These are phyloP conservation scores for Boletus coccyginus DNA, from an alignment of 768 basidiomycete genomes.

Conservation along the genomic window DNA sequence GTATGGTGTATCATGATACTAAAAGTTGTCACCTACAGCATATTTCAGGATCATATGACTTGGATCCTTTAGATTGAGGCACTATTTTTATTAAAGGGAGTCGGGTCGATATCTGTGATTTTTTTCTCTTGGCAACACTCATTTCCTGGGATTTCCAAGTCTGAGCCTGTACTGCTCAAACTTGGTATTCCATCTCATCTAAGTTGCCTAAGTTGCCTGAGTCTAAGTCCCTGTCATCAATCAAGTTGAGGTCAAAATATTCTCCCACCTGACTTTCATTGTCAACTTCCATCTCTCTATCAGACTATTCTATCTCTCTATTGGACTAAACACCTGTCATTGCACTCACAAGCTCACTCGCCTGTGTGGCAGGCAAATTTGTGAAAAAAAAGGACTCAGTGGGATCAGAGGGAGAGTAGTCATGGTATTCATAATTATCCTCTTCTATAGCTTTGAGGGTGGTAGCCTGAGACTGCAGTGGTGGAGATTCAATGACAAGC, in stretches of 20 bases:
- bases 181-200: background rate
- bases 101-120: background rate
- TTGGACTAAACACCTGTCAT: background rate
- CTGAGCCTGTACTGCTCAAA: background rate
- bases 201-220: background rate
- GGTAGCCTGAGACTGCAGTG: background rate
- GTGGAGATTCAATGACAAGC: no score
- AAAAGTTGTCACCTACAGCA: background rate
- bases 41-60: background rate
- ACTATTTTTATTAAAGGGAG: background rate
- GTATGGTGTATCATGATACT: background rate
- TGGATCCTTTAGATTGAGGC: background rate
- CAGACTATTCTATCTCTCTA: background rate
- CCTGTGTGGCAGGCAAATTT: background rate
- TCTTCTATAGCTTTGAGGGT: background rate
- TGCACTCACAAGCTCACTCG: background rate
- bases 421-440: background rate
- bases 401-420: background rate
- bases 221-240: background rate
- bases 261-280: background rate
- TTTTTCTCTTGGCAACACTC: background rate
- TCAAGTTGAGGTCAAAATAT: background rate
- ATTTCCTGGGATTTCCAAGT: background rate
- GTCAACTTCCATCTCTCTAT: background rate
- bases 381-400: no score